Evolutionary conservation across 2,329 filamentous ascomycete species (phyloP).

Genomic region (Pseudogymnoascus sp.): DNA sequence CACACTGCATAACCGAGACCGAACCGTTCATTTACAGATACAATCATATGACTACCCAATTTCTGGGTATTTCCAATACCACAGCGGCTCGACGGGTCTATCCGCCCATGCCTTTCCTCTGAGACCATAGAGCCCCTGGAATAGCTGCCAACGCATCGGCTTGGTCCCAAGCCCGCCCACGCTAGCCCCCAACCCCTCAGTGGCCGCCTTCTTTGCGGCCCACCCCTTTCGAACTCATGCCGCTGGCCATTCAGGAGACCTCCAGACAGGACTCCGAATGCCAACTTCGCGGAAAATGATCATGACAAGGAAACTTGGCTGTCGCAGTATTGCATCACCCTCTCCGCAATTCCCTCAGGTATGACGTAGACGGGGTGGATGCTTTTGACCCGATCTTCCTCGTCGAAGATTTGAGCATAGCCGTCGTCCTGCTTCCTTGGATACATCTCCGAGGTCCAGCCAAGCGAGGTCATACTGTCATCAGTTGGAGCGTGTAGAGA

Average conservation of each 20-base stretch:
- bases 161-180: neutral
- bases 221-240: neutral
- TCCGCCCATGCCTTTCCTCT: neutral
- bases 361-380: slow-evolving; percentile 83
- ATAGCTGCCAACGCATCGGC: slow-evolving; percentile 3
- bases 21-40: slow-evolving; percentile 2
- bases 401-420: slow-evolving; percentile 57
- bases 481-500: slow-evolving; percentile 30
- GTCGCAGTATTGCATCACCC: slow-evolving; percentile 23
- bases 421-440: slow-evolving; percentile 24
- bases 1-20: neutral
- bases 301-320: slow-evolving; percentile 22
- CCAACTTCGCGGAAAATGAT: neutral
- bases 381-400: slow-evolving; percentile 58
- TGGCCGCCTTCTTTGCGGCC: slow-evolving; percentile 4
- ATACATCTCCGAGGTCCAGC: slow-evolving; percentile 36
- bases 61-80: slow-evolving; percentile 7
- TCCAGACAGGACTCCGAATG: neutral
- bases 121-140: slow-evolving; percentile 4
- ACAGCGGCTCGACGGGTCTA: slow-evolving; percentile 7
- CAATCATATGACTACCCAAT: slow-evolving; percentile 7
- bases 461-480: slow-evolving; percentile 26
- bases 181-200: slow-evolving; percentile 3
- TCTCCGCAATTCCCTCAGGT: slow-evolving; percentile 45
- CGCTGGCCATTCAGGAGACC: neutral